Evolutionary conservation across 768 basidiomycete species (phyloP).

Genomic region (Cystofilobasidium capitatum): DNA sequence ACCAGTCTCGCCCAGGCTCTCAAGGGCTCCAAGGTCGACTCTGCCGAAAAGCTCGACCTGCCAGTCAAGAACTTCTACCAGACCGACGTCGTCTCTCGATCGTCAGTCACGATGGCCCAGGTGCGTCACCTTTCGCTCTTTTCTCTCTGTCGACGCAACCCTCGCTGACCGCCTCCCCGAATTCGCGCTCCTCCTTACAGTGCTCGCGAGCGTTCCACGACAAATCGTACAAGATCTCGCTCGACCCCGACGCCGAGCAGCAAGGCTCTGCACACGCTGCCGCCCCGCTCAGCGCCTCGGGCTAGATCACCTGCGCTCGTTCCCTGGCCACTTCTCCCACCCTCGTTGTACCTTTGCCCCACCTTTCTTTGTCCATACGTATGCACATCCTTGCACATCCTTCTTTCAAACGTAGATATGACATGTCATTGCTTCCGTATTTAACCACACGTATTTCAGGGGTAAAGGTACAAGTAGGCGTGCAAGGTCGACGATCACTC

Average conservation of each 20-base stretch:
- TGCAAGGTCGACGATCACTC: constrained; percentile 2
- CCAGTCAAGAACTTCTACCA: constrained; percentile 90
- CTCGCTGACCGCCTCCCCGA: no score
- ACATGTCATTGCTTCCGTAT: background rate
- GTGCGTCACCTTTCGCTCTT: background rate
- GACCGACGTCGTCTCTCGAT: constrained; percentile 43
- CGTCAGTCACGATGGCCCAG: constrained; percentile 19
- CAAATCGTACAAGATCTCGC: constrained; percentile 23
- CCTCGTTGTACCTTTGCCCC: background rate
- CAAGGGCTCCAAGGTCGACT: constrained; percentile 46
- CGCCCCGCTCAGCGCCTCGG: background rate
- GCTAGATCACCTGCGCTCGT: background rate
- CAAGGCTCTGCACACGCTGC: constrained; percentile 11
- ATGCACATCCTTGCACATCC: background rate
- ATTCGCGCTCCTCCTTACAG: background rate
- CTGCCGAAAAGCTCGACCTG: constrained; percentile 53
- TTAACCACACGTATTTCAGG: background rate
- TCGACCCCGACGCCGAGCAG: constrained; percentile 23
- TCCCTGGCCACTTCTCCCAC: background rate
- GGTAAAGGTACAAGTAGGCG: background rate
- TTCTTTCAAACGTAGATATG: no score
- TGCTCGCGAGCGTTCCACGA: constrained; percentile 27
- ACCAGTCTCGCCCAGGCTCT: constrained; percentile 50
- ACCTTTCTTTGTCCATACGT: background rate
- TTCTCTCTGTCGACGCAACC: no score